These are phyloP conservation scores for Pyrus betulifolia DNA, from an alignment of 306 rosid species.

Conservation along the genomic window DNA sequence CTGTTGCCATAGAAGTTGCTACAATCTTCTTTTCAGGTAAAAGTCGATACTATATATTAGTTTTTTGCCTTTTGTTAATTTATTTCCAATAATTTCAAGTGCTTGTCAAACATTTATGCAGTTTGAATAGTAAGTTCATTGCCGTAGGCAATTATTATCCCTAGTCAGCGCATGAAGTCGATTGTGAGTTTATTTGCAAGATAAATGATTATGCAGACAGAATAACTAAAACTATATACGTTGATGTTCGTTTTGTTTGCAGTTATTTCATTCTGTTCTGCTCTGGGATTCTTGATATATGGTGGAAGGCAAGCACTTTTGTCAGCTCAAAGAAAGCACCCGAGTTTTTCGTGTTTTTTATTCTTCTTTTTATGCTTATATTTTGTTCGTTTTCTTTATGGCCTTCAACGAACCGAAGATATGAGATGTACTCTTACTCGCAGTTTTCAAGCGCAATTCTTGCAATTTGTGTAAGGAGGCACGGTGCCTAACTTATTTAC, in stretches of 20 bases:
- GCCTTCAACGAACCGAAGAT: conserved; percentile 1
- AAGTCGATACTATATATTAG: neutral
- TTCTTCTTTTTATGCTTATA: neutral
- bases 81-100: neutral
- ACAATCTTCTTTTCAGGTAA: conserved; percentile 66
- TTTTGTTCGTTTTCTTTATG: neutral
- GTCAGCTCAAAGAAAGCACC: neutral
- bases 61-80: neutral
- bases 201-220: neutral
- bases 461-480: neutral
- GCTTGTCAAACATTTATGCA: neutral
- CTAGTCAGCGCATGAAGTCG: neutral
- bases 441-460: neutral
- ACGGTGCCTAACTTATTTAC: conserved; percentile 1
- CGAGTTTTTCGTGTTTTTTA: neutral
- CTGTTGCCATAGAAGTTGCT: conserved; percentile 38
- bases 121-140: neutral
- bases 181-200: neutral
- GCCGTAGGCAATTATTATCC: neutral
- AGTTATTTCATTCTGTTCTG: conserved; percentile 60
- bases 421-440: neutral
- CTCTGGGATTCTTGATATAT: conserved; percentile 65
- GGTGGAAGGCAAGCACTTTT: conserved; percentile 65
- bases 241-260: conserved; percentile 22
- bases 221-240: neutral